Conservation (phyloP, 2,329 filamentous ascomycete genomes). For the Rugonectria rugulosa region DNA sequence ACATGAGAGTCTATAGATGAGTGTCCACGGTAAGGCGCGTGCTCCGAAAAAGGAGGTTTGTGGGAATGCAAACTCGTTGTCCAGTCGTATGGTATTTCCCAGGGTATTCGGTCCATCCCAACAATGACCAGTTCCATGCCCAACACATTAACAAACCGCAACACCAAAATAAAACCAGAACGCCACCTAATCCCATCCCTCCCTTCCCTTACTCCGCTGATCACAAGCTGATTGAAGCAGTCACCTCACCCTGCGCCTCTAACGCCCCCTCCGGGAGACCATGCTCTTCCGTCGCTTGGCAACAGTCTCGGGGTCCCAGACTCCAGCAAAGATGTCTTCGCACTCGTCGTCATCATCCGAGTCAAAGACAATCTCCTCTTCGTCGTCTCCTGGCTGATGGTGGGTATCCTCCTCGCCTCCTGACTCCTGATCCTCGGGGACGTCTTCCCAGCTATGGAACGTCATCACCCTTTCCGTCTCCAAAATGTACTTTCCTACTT, state of each 20-base stretch:
- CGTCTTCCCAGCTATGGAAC: constrained; percentile 59
- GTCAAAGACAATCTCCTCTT: constrained; percentile 60
- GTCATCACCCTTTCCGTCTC: constrained; percentile 66
- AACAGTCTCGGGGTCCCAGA: constrained; percentile 64
- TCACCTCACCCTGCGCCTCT: constrained; percentile 12
- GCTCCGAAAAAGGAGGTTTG: not conserved
- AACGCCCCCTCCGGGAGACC: constrained; percentile 39
- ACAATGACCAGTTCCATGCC: constrained; percentile 3
- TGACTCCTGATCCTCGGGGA: constrained; percentile 24
- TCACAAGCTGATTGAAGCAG: constrained; percentile 8
- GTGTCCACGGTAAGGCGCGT: too few relatives aligned
- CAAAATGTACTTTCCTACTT: constrained; percentile 73
- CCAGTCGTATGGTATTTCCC: constrained; percentile 8
- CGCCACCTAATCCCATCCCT: not conserved
- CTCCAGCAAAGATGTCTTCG: constrained; percentile 69
- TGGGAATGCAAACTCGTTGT: constrained; percentile 17
- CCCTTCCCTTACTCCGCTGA: not conserved
- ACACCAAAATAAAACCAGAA: constrained; percentile 22
- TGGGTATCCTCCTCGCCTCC: constrained; percentile 12
- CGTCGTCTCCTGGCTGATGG: constrained; percentile 11
- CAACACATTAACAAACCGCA: constrained; percentile 30
- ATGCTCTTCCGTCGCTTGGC: constrained; percentile 54
- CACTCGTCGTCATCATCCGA: constrained; percentile 72
- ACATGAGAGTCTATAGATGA: too few relatives aligned
- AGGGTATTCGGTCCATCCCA: constrained; percentile 31